Percentiles rank a stretch among this genome's conserved stretches.
Evolutionary conservation across 2,329 filamentous ascomycete species (phyloP).

Genomic region (Cladosporium phlei): DNA sequence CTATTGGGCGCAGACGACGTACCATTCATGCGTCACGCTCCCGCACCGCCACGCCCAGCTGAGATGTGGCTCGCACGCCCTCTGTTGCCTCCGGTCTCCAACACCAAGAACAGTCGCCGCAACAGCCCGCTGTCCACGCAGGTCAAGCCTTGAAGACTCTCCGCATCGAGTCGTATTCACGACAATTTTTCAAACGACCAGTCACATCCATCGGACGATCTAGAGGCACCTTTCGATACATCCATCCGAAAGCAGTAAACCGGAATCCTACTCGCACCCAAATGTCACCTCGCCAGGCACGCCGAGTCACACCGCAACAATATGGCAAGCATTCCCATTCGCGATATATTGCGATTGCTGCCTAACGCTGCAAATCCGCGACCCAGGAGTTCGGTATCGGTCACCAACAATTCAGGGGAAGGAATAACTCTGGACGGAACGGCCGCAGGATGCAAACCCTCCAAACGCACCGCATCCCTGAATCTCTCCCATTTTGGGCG

Average conservation of each 20-base stretch:
- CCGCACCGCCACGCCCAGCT: constrained; percentile 31
- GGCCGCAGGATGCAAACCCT: not conserved
- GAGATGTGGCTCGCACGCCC: constrained; percentile 31
- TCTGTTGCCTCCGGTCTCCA: constrained; percentile 26
- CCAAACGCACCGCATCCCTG: not conserved
- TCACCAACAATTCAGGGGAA: constrained; percentile 7
- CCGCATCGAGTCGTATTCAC: not conserved
- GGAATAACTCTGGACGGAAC: not conserved
- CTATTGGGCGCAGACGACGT: constrained; percentile 33
- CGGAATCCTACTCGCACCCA: not conserved
- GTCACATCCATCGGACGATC: not conserved
- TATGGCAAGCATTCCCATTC: constrained; percentile 7
- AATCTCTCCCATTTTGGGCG: not conserved
- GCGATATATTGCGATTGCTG: too few species aligned
- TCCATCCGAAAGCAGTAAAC: not conserved
- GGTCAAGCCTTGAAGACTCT: constrained; percentile 10
- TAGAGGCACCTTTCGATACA: not conserved
- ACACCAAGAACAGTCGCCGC: constrained; percentile 4
- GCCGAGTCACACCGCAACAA: constrained; percentile 6
- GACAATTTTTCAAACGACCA: not conserved
- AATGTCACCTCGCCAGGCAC: not conserved
- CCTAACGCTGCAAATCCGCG: not conserved
- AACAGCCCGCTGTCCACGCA: constrained; percentile 13
- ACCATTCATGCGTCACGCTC: constrained; percentile 30
- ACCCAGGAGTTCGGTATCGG: constrained; percentile 2